phyloP scores from a whole-genome alignment of 768 basidiomycete species.

The Leccinum longicurvipes region DNA sequence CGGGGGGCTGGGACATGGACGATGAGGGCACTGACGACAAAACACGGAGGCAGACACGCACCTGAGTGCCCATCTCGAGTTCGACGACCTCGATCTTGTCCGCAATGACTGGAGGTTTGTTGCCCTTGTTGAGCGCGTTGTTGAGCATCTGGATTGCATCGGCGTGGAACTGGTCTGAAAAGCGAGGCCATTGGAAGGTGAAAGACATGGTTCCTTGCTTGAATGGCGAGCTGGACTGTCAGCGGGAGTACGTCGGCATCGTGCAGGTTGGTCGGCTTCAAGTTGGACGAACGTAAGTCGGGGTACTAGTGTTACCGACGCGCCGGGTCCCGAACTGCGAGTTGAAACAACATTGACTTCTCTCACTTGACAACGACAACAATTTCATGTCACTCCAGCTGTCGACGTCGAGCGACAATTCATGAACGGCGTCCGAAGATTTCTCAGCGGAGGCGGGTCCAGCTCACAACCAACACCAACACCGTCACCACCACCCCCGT shows the following conservation, averaged over 20 bases:
- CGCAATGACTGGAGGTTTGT: slow-evolving; percentile 95
- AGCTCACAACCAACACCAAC: slow-evolving; percentile 30
- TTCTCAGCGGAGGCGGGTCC: slow-evolving; percentile 47
- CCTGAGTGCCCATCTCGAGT: slow-evolving; percentile 98
- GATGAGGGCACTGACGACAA: not conserved
- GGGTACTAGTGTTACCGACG: not conserved
- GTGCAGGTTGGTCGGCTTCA: slow-evolving; percentile 9
- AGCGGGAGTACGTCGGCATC: slow-evolving; percentile 17
- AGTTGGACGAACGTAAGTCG: slow-evolving; percentile 11
- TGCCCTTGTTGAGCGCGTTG: slow-evolving; percentile 94
- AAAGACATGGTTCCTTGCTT: slow-evolving; percentile 59
- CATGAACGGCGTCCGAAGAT: slow-evolving; percentile 74
- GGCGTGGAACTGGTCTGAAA: slow-evolving; percentile 94
- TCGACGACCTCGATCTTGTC: slow-evolving; percentile 98
- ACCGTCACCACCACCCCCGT: slow-evolving; percentile 17
- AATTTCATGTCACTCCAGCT: slow-evolving; percentile 18
- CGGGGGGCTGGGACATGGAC: slow-evolving; percentile 70
- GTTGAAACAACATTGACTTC: too few species aligned
- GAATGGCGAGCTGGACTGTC: slow-evolving; percentile 2
- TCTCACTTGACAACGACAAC: slow-evolving; percentile 12
- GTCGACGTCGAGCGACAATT: slow-evolving; percentile 15
- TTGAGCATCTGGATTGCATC: slow-evolving; percentile 97
- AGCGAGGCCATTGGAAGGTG: slow-evolving; percentile 94
- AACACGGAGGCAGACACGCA: slow-evolving; percentile 31
- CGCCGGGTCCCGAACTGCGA: not conserved